Conservation (phyloP, 208 protist species). For the Crithidia bombi region DNA sequence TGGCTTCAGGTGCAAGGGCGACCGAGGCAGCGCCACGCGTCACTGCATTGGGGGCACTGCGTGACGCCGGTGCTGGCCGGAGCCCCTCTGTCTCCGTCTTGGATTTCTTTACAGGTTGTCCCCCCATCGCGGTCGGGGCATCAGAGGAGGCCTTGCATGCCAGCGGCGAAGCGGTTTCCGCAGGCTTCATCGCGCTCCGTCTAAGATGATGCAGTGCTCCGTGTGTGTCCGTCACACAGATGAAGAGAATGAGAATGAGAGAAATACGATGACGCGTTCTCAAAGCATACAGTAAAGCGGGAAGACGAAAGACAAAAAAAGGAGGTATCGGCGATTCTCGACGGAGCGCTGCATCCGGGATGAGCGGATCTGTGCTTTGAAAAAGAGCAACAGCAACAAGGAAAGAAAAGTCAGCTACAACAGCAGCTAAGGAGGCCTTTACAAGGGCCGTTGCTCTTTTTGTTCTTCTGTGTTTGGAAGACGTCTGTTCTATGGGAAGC, state of each 20-base stretch:
- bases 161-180: neutral
- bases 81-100: neutral
- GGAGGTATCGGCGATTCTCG: too few relatives aligned
- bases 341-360: too few relatives aligned
- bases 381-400: constrained; percentile 2
- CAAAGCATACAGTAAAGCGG: constrained; percentile 7
- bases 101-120: constrained; percentile 14
- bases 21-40: neutral
- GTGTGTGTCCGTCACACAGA: neutral
- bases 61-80: neutral
- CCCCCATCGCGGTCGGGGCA: neutral
- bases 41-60: neutral
- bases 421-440: neutral
- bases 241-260: neutral
- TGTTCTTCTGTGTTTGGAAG: neutral
- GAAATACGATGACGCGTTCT: neutral
- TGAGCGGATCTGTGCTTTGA: too few relatives aligned
- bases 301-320: constrained; percentile 12
- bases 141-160: neutral
- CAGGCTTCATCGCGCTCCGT: neutral
- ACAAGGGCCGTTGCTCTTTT: neutral
- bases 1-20: neutral
- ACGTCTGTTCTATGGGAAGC: neutral
- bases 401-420: constrained; percentile 8
- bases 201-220: neutral